phyloP scores from a whole-genome alignment of 306 rosid species.

The Chamaecrista fasciculata region DNA sequence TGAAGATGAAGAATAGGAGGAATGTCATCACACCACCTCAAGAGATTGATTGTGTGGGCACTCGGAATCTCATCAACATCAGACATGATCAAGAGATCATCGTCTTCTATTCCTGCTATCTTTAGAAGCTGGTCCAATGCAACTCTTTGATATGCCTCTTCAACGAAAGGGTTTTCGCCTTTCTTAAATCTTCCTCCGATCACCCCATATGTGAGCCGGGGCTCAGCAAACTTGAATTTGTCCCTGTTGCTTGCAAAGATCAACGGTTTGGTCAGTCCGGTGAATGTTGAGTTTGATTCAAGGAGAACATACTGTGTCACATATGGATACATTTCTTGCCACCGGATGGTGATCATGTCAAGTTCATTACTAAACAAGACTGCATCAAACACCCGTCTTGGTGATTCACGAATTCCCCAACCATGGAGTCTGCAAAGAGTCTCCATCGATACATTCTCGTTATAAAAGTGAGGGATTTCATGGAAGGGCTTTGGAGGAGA shows the following conservation, averaged over 20 bases:
- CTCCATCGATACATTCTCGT: conserved; percentile 69
- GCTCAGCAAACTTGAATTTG: conserved; percentile 54
- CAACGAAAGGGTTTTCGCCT: conserved; percentile 78
- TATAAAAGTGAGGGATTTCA: conserved; percentile 75
- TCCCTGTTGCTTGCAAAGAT: conserved; percentile 50
- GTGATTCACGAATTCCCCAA: conserved; percentile 71
- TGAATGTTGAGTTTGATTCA: conserved; percentile 81
- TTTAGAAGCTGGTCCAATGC: conserved; percentile 67
- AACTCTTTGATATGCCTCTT: conserved; percentile 82
- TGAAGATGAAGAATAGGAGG: conserved; percentile 74
- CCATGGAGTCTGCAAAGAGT: conserved; percentile 77
- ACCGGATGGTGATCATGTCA: conserved; percentile 71
- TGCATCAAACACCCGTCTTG: conserved; percentile 78
- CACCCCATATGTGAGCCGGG: conserved; percentile 56
- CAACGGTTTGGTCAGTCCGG: conserved; percentile 61
- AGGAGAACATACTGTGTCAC: conserved; percentile 71
- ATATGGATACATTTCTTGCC: conserved; percentile 74
- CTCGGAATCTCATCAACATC: conserved; percentile 94
- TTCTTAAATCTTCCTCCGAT: conserved; percentile 68
- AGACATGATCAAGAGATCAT: conserved; percentile 83
- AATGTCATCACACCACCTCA: conserved; percentile 76
- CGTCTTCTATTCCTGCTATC: conserved; percentile 73
- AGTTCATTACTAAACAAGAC: conserved; percentile 78
- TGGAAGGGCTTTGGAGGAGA: conserved; percentile 76
- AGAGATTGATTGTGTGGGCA: conserved; percentile 80